phyloP scores from a whole-genome alignment of 306 rosid species.

The Cyamopsis tetragonoloba region DNA sequence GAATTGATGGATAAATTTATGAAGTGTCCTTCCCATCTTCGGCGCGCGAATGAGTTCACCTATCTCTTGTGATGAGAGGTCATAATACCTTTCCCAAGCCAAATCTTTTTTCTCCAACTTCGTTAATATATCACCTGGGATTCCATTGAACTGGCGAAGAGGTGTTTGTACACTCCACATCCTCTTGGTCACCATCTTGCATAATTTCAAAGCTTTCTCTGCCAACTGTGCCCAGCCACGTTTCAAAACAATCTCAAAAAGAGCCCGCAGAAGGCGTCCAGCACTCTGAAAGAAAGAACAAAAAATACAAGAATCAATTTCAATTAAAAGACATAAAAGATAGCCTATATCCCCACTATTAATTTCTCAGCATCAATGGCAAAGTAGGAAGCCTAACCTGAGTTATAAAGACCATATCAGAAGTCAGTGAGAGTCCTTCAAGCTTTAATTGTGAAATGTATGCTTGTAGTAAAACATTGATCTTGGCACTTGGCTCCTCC shows the following conservation, averaged over 20 bases:
- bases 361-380: background rate
- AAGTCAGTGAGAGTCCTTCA: conserved; percentile 89
- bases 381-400: conserved; percentile 53
- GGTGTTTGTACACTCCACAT: conserved; percentile 98
- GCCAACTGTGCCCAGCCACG: conserved; percentile 97
- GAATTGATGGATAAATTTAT: conserved; percentile 81
- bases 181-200: conserved; percentile 88
- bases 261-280: conserved; percentile 95
- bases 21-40: conserved; percentile 85
- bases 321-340: background rate
- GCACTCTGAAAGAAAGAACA: conserved; percentile 65
- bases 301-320: conserved; percentile 13
- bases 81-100: conserved; percentile 97
- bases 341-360: background rate
- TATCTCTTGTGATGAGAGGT: conserved; percentile 86
- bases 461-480: conserved; percentile 89
- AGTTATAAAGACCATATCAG: conserved; percentile 95
- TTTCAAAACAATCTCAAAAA: conserved; percentile 86
- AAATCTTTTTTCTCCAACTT: conserved; percentile 92
- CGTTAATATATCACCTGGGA: conserved; percentile 57
- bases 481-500: conserved; percentile 97
- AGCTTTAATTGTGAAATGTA: conserved; percentile 89
- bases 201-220: conserved; percentile 84
- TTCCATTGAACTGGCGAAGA: conserved; percentile 83
- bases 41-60: conserved; percentile 83